Evolutionary conservation across 2,329 filamentous ascomycete genomes (phyloP).

Genomic region (Claviceps sp.): DNA sequence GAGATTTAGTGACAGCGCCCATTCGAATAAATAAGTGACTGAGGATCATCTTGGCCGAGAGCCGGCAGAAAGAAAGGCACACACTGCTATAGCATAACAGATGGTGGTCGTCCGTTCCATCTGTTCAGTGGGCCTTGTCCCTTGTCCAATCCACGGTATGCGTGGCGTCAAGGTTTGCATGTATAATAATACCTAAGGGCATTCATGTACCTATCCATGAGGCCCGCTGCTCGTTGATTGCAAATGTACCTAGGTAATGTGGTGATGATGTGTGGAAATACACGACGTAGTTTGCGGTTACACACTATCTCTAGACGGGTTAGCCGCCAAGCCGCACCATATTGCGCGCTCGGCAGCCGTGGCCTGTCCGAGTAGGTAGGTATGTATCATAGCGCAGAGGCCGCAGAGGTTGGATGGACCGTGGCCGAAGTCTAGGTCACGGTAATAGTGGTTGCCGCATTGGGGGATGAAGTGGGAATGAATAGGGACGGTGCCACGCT

Average conservation of each 20-base stretch:
- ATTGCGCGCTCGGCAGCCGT: no score
- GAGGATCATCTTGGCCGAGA: constrained; percentile 4
- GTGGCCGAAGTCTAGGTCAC: background rate
- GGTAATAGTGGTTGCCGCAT: background rate
- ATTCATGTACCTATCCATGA: background rate
- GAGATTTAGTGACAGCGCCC: constrained; percentile 2
- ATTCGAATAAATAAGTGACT: constrained; percentile 4
- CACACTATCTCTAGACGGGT: no score
- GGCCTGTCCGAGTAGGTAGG: background rate
- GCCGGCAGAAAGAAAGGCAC: constrained; percentile 3
- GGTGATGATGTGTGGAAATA: background rate
- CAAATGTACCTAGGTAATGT: no score
- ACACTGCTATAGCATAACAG: constrained; percentile 1
- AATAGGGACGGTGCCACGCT: background rate
- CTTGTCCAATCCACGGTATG: background rate
- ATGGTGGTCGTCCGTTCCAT: background rate
- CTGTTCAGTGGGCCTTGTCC: background rate
- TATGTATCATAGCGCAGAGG: background rate
- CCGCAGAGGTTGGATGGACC: background rate
- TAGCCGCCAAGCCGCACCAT: no score
- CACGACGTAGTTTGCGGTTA: background rate
- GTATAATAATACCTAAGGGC: background rate
- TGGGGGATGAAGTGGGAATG: background rate
- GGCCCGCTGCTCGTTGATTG: background rate
- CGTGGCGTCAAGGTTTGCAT: constrained; percentile 1